These are phyloP conservation scores for Hylodesmum podocarpum DNA, from an alignment of 306 rosid genomes.

Conservation along the genomic window DNA sequence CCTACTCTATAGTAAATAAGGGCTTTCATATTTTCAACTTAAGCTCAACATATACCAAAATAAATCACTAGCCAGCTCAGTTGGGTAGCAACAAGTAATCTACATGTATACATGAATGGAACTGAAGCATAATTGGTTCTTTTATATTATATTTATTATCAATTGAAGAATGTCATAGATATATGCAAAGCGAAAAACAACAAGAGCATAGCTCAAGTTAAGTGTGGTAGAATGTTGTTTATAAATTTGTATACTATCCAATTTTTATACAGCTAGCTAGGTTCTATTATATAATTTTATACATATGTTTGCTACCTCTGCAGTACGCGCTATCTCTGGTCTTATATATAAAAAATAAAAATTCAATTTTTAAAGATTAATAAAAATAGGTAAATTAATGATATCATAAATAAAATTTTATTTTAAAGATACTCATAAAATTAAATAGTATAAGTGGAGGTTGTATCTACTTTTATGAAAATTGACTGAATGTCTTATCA, in stretches of 20 bases:
- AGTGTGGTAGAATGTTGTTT: background rate
- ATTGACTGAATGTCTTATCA: no score
- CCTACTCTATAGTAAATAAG: background rate
- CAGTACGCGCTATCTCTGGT: no score
- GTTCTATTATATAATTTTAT: background rate
- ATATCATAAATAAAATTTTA: no score
- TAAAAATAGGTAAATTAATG: no score
- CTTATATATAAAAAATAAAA: no score
- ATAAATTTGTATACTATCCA: background rate
- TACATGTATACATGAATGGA: background rate
- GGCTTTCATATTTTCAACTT: background rate
- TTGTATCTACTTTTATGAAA: no score
- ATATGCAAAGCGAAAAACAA: background rate
- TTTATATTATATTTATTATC: background rate
- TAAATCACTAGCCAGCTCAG: background rate
- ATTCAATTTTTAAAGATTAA: no score
- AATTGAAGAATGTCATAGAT: background rate
- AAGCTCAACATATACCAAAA: background rate
- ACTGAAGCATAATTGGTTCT: background rate
- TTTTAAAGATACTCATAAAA: no score
- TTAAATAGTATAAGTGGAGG: no score
- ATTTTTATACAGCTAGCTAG: background rate
- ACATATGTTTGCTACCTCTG: no score
- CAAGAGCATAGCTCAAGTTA: background rate
- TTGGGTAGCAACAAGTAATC: background rate